Evolutionary conservation across 441 rosid species (phyloP).

Genomic region (Croton setiger): DNA sequence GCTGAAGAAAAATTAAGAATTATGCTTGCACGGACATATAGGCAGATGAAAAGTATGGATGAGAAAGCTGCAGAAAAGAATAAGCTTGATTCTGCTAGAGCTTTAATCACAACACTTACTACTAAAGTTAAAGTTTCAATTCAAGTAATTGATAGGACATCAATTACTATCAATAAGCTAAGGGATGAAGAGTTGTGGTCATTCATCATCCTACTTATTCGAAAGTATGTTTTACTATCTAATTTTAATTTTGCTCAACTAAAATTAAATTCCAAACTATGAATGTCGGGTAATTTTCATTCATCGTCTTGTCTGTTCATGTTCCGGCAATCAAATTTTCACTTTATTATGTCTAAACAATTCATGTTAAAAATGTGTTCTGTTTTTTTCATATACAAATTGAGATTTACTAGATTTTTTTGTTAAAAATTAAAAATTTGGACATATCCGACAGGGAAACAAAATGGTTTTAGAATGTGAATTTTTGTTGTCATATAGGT

Average conservation of each 20-base stretch:
- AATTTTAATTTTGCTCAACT: background rate
- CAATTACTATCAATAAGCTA: constrained; percentile 64
- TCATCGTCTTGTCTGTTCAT: no score
- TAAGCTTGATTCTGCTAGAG: constrained; percentile 48
- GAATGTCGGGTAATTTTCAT: no score
- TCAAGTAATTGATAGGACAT: constrained; percentile 78
- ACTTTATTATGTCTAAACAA: no score
- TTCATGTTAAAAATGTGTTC: no score
- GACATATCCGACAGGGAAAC: no score
- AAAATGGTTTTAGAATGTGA: no score
- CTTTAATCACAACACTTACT: constrained; percentile 45
- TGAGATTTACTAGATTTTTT: no score
- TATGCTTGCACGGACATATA: constrained; percentile 51
- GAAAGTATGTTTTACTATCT: constrained; percentile 45
- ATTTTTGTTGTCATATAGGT: constrained; percentile 34
- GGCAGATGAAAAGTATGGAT: constrained; percentile 59
- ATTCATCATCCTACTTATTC: constrained; percentile 57
- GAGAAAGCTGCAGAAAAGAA: constrained; percentile 58
- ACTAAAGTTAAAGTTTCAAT: constrained; percentile 77
- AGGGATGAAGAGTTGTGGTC: constrained; percentile 95
- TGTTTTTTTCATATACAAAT: no score
- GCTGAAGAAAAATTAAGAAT: constrained; percentile 81
- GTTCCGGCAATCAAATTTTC: no score
- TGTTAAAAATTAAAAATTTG: no score
- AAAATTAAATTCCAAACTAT: background rate